These are phyloP conservation scores for Ambrosia trifida DNA, from an alignment of 129 eudicot genomes.

Conservation along the genomic window DNA sequence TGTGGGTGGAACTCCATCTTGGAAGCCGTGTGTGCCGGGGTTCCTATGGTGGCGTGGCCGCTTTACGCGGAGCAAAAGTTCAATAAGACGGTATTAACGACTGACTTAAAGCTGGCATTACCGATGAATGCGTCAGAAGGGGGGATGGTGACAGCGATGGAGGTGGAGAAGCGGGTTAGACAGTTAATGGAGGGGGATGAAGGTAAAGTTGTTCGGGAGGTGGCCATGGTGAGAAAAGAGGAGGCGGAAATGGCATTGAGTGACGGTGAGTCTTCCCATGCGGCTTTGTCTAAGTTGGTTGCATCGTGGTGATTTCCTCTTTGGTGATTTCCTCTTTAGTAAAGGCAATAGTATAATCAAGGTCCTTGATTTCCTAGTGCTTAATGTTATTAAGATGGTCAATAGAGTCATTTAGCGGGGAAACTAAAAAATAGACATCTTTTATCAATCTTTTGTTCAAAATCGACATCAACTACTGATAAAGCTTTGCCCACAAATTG, in stretches of 20 bases:
- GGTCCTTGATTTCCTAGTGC: no score
- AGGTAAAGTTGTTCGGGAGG: slow-evolving; percentile 27
- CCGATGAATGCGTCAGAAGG: slow-evolving; percentile 28
- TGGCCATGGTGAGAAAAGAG: slow-evolving; percentile 14
- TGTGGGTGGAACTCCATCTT: slow-evolving; percentile 61
- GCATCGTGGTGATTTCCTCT: slow-evolving; percentile 23
- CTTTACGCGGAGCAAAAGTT: slow-evolving; percentile 53
- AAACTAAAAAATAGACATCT: no score
- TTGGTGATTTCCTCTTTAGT: no score
- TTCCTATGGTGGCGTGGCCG: slow-evolving; percentile 59
- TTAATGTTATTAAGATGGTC: no score
- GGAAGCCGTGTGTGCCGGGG: slow-evolving; percentile 44
- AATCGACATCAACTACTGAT: no score
- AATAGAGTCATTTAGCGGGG: no score
- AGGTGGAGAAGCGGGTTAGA: slow-evolving; percentile 42
- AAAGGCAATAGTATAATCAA: no score
- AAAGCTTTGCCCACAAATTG: no score
- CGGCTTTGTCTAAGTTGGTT: slow-evolving; percentile 21
- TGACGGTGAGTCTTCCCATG: slow-evolving; percentile 37
- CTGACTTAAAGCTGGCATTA: slow-evolving; percentile 36
- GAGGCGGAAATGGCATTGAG: slow-evolving; percentile 26
- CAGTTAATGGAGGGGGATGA: slow-evolving; percentile 42
- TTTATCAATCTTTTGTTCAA: no score
- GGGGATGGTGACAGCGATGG: slow-evolving; percentile 28
- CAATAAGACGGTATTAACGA: slow-evolving; percentile 43